These are phyloP conservation scores for Neotropicomus parvogracilis DNA, from an alignment of 1,284 basidiomycete genomes.

Conservation along the genomic window DNA sequence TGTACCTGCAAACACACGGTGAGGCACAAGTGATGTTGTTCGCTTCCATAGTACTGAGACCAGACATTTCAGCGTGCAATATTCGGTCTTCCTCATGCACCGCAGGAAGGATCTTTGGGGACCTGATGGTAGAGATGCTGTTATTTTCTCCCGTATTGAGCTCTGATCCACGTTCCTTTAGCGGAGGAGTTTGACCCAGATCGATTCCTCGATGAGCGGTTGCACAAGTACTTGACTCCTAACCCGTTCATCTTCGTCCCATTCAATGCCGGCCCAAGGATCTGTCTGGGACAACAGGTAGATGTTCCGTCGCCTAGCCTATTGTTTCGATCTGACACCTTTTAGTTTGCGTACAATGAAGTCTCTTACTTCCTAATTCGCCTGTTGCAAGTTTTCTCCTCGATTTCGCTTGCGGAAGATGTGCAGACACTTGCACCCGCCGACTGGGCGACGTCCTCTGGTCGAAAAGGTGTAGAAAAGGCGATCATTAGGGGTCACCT, in stretches of 20 bases:
- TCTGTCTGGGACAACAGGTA: slow-evolving; percentile 48
- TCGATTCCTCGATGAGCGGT: slow-evolving; percentile 37
- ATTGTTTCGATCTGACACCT: neutral
- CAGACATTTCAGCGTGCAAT: slow-evolving; percentile 22
- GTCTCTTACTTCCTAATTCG: slow-evolving; percentile 40
- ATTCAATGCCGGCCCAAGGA: slow-evolving; percentile 45
- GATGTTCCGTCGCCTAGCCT: neutral
- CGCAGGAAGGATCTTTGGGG: slow-evolving; percentile 39
- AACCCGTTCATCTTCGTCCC: slow-evolving; percentile 40
- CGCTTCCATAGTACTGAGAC: slow-evolving; percentile 24
- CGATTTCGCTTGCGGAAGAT: slow-evolving; percentile 35
- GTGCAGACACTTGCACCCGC: slow-evolving; percentile 36
- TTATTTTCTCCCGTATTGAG: neutral
- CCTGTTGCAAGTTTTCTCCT: slow-evolving; percentile 39
- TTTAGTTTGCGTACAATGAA: slow-evolving; percentile 43
- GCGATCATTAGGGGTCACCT: slow-evolving; percentile 41
- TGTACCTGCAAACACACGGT: slow-evolving; percentile 43
- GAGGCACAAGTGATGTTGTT: neutral
- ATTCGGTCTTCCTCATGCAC: slow-evolving; percentile 37
- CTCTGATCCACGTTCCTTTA: slow-evolving; percentile 10
- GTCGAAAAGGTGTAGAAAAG: slow-evolving; percentile 31
- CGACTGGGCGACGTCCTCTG: slow-evolving; percentile 26
- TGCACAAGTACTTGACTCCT: slow-evolving; percentile 28
- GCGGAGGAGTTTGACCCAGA: slow-evolving; percentile 39
- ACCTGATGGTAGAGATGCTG: slow-evolving; percentile 30